Percentiles rank a stretch among this genome's conserved stretches.
phyloP scores from a whole-genome alignment of 2,329 filamentous ascomycete species.

The Penicillium freii region DNA sequence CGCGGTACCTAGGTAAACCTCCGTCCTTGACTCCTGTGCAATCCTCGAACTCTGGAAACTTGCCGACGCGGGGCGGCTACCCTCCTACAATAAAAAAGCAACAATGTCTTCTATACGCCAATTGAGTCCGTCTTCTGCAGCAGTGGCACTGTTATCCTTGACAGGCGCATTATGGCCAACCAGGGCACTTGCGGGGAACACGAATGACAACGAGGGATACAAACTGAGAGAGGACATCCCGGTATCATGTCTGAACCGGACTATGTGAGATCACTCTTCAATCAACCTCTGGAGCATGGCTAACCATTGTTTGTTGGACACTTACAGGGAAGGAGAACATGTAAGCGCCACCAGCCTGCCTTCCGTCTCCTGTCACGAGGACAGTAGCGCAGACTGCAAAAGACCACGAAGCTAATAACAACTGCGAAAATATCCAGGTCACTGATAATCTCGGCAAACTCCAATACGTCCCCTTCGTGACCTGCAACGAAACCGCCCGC shows the following conservation, averaged over 20 bases:
- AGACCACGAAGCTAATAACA: background rate
- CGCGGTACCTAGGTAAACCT: constrained; percentile 17
- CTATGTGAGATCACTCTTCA: constrained; percentile 56
- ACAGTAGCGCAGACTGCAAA: background rate
- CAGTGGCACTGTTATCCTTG: constrained; percentile 17
- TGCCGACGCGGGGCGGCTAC: constrained; percentile 15
- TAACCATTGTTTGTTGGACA: constrained; percentile 9
- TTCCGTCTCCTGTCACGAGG: constrained; percentile 10
- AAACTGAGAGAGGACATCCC: constrained; percentile 61
- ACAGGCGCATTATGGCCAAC: constrained; percentile 21
- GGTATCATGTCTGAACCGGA: constrained; percentile 72
- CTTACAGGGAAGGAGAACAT: constrained; percentile 25
- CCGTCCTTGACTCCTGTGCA: constrained; percentile 19
- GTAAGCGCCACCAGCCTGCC: constrained; percentile 15
- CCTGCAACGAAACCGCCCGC: constrained; percentile 80
- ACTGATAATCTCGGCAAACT: constrained; percentile 77
- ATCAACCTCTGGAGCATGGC: background rate
- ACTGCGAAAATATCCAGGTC: constrained; percentile 49
- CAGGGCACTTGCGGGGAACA: constrained; percentile 26
- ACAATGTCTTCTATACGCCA: constrained; percentile 10
- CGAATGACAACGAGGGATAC: constrained; percentile 32
- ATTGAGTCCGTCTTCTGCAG: constrained; percentile 9
- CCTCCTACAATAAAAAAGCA: background rate
- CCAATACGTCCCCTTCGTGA: constrained; percentile 86
- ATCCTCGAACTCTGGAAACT: constrained; percentile 9